Evolutionary conservation across 768 basidiomycete genomes (phyloP), one percentile per base, ranked within the genome.

Genomic region (Termitomyces sp.): DNA sequence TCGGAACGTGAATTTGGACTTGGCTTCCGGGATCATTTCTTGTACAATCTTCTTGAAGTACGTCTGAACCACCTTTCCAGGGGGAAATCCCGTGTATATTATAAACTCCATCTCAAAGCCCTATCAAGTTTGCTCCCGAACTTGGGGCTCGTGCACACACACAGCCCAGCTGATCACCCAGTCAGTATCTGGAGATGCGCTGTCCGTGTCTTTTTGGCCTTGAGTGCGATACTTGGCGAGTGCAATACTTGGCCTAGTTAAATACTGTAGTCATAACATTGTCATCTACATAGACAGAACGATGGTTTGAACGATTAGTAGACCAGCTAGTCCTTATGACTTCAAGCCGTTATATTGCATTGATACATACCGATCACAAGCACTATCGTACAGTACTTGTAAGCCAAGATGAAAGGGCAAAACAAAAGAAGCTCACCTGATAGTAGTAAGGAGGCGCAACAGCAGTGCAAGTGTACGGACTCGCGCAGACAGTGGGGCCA

Each of bases 361-460:
- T n/a, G 10, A 20, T 26, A 1, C 20, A 10, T 7, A 44, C 48
- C 20, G 39, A 50, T 65, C 56, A 71, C 42, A 67, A 55, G 58
- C 71, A 72, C 64, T 69, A 22, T 53, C 45, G 20, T 20, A 14
- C 4, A 46, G 20, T 18, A 46, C 27, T 37, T 44, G 20, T 24
- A 30, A 32, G n/a, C 44, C 42, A 36, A 22, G 14, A 27, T 1
- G 26, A 56, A 55, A 55, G 47, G n/a, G n/a, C 1, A 5, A 30
- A 20, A 24, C 10, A 34, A 20, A 22, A 16, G 3, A 18, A 34
- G 61, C 71, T 47, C 59, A 78, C 81, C 73, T 84, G 82, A 67
- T 72, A 83, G 62, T 84, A 83, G 68, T 79, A 83, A 24, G 80
- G 81, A 7, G 79, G 74, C 1, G 79, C 78, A 8, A 85, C 74